Percentiles rank a stretch among this genome's conserved stretches.
Evolutionary conservation across 129 eudicot species (phyloP).

Genomic region (Logfia minima): DNA sequence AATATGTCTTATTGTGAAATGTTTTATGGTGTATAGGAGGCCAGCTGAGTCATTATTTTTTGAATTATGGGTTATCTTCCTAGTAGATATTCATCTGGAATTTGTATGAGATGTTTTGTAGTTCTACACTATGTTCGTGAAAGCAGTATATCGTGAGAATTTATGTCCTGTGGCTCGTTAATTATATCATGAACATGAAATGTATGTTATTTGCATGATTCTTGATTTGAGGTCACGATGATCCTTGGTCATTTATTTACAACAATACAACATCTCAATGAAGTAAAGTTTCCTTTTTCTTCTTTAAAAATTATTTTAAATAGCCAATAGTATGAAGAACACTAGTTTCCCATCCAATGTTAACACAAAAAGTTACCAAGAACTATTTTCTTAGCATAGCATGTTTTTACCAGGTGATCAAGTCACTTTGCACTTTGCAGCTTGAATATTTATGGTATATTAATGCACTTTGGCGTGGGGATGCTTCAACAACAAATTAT

Average conservation of each 20-base stretch:
- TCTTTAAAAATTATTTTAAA: too few species aligned
- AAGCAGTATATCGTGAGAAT: not conserved
- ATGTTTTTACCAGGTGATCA: too few species aligned
- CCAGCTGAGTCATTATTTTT: not conserved
- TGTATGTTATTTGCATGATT: not conserved
- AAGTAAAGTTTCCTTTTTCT: too few species aligned
- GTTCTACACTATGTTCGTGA: not conserved
- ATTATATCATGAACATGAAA: not conserved
- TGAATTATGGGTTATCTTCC: not conserved
- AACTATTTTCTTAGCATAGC: too few species aligned
- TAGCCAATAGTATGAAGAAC: too few species aligned
- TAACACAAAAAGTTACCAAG: too few species aligned
- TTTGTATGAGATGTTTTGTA: not conserved
- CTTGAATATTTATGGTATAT: not conserved
- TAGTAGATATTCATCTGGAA: not conserved
- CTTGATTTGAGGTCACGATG: not conserved
- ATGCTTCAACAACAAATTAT: not conserved
- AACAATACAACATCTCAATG: too few species aligned
- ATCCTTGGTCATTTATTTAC: not conserved
- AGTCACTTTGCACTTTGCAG: not conserved
- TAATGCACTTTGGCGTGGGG: not conserved
- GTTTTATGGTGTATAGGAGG: conserved; percentile 4
- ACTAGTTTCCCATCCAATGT: too few species aligned
- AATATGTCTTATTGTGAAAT: conserved; percentile 12
- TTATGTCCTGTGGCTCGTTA: not conserved